phyloP scores from a whole-genome alignment of 2,329 filamentous ascomycete genomes.

The Mycosphaerella sp. region DNA sequence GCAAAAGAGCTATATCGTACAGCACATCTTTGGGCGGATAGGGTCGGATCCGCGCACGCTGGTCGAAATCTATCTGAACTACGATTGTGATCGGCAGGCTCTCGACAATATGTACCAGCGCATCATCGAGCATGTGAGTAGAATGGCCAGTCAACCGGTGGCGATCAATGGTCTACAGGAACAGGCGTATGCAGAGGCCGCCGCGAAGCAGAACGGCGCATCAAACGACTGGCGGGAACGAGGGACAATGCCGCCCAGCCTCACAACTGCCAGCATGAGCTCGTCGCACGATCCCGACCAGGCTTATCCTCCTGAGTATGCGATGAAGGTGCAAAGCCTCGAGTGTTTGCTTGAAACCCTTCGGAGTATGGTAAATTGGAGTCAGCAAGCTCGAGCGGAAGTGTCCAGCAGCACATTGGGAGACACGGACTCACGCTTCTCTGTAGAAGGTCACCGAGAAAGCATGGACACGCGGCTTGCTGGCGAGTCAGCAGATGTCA shows the following conservation, averaged over 20 bases:
- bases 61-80: slow-evolving; percentile 95
- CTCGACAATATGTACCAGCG: slow-evolving; percentile 95
- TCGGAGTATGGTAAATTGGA: slow-evolving; percentile 89
- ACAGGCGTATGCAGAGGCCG: slow-evolving; percentile 77
- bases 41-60: slow-evolving; percentile 80
- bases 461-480: slow-evolving; percentile 63
- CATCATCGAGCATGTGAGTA: slow-evolving; percentile 88
- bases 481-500: slow-evolving; percentile 3
- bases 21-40: slow-evolving; percentile 70
- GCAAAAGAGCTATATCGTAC: slow-evolving; percentile 87
- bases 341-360: slow-evolving; percentile 85
- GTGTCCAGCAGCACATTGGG: slow-evolving; percentile 40
- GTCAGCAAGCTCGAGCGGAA: slow-evolving; percentile 57
- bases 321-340: slow-evolving; percentile 81
- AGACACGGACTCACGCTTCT: slow-evolving; percentile 44
- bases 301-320: slow-evolving; percentile 79
- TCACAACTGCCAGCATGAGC: slow-evolving; percentile 72
- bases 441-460: slow-evolving; percentile 57
- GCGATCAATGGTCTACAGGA: slow-evolving; percentile 70
- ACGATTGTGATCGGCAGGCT: slow-evolving; percentile 87
- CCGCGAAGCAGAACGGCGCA: slow-evolving; percentile 45
- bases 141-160: slow-evolving; percentile 74
- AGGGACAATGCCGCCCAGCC: slow-evolving; percentile 75
- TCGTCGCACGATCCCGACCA: slow-evolving; percentile 48
- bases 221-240: slow-evolving; percentile 75